A percentile compares a stretch with the other conserved stretches of the same genome.
phyloP scores from a whole-genome alignment of 768 basidiomycete genomes.

The Russula griseocarnosa region DNA sequence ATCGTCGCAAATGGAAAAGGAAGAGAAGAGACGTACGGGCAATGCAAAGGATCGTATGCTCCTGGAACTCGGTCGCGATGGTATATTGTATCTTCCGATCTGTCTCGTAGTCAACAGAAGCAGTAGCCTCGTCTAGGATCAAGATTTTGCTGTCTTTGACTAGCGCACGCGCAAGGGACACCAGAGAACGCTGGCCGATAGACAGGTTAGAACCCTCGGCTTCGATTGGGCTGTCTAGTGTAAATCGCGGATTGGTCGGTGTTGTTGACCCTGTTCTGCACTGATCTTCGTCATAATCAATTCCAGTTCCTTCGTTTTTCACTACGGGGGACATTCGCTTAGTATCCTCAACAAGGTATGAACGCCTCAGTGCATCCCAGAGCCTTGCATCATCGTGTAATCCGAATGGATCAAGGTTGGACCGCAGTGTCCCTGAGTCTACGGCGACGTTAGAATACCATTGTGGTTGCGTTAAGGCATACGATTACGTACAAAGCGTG shows the following conservation, averaged over 20 bases:
- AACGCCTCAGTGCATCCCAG: conserved; percentile 84
- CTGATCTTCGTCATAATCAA: conserved; percentile 40
- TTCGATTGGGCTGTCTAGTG: conserved; percentile 77
- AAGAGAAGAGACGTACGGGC: conserved; percentile 53
- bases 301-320: conserved; percentile 37
- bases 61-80: conserved; percentile 76
- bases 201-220: conserved; percentile 84
- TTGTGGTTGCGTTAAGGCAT: conserved; percentile 36
- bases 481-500: conserved; percentile 36
- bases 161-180: conserved; percentile 83
- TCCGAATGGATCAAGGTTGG: conserved; percentile 88
- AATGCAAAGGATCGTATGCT: conserved; percentile 83
- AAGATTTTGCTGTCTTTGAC: conserved; percentile 83
- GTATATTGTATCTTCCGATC: conserved; percentile 90
- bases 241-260: conserved; percentile 49
- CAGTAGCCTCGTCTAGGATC: conserved; percentile 88
- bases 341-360: conserved; percentile 68
- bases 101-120: conserved; percentile 87
- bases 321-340: conserved; percentile 28
- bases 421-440: conserved; percentile 78
- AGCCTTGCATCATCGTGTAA: conserved; percentile 72
- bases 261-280: conserved; percentile 32
- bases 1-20: neutral
- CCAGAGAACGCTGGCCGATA: conserved; percentile 75
- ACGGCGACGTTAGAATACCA: conserved; percentile 28